phyloP scores from a whole-genome alignment of 2,329 filamentous ascomycete genomes.

The Scolecobasidium constrictum region DNA sequence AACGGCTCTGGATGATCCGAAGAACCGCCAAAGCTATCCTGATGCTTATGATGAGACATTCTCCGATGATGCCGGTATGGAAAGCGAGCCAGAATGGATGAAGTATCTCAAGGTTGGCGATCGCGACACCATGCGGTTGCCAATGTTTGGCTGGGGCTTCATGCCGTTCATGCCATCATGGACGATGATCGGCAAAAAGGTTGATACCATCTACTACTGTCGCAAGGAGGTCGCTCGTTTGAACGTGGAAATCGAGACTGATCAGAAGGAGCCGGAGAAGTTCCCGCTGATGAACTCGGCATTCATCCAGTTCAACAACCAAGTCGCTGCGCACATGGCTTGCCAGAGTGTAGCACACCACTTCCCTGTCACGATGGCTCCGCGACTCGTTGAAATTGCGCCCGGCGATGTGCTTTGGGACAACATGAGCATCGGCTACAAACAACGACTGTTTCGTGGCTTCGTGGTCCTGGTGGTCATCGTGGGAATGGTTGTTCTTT shows the following conservation, averaged over 20 bases:
- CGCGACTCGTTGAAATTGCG: constrained; percentile 84
- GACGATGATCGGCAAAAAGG: constrained; percentile 73
- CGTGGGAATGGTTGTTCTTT: constrained; percentile 68
- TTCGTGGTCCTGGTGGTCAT: constrained; percentile 55
- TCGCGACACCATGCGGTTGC: constrained; percentile 72
- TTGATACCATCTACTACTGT: constrained; percentile 89
- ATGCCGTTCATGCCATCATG: constrained; percentile 63
- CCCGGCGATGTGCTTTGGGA: constrained; percentile 92
- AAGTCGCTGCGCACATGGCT: constrained; percentile 96
- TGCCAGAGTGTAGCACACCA: constrained; percentile 89
- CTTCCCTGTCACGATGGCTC: constrained; percentile 84
- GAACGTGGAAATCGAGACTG: constrained; percentile 83
- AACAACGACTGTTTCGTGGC: constrained; percentile 71
- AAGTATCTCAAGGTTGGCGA: constrained; percentile 73
- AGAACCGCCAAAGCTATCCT: constrained; percentile 16
- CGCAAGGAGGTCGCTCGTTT: constrained; percentile 75
- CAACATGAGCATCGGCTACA: constrained; percentile 94
- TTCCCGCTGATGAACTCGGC: constrained; percentile 92
- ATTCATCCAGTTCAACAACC: constrained; percentile 97
- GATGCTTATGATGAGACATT: constrained; percentile 23
- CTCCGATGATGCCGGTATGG: constrained; percentile 18
- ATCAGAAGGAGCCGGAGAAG: constrained; percentile 74
- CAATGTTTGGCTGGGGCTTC: constrained; percentile 51
- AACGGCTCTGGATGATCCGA: constrained; percentile 12
- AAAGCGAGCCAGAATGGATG: constrained; percentile 53